phyloP scores from a whole-genome alignment of 306 rosid species.

The Vicia faba region DNA sequence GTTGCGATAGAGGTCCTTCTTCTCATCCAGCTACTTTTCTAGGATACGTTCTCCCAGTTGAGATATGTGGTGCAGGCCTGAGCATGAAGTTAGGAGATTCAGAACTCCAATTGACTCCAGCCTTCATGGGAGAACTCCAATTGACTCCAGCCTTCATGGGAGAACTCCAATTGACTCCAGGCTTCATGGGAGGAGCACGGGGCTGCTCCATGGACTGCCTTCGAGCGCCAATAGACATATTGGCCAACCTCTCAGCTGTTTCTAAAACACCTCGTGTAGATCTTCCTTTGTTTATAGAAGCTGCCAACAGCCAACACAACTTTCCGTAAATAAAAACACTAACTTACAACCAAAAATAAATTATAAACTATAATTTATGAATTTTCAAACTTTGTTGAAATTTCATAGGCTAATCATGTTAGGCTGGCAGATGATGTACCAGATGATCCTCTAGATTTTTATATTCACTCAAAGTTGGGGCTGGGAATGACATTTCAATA shows the following conservation, averaged over 20 bases:
- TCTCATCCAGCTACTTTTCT: constrained; percentile 79
- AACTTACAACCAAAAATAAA: background rate
- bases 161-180: constrained; percentile 81
- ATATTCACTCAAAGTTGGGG: background rate
- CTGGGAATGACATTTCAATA: background rate
- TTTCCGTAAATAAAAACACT: background rate
- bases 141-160: constrained; percentile 85
- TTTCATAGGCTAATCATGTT: background rate
- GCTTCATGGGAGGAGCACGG: constrained; percentile 73
- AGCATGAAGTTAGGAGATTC: constrained; percentile 64
- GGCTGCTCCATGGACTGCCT: constrained; percentile 57
- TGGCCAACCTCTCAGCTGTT: constrained; percentile 72
- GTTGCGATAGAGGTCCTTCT: background rate
- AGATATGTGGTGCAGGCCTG: constrained; percentile 60
- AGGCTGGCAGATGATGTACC: background rate
- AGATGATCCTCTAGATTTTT: background rate
- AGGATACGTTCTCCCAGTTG: constrained; percentile 58
- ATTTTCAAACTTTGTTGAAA: background rate
- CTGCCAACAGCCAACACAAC: constrained; percentile 46
- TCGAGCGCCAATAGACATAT: constrained; percentile 61
- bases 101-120: constrained; percentile 80
- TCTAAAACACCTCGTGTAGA: constrained; percentile 63
- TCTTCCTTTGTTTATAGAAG: constrained; percentile 58
- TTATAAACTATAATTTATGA: background rate
- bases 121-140: constrained; percentile 79